Base-by-base conservation (phyloP, 192 early-diverging fungal genomes). In the Polychytrium aggregatum region DNA sequence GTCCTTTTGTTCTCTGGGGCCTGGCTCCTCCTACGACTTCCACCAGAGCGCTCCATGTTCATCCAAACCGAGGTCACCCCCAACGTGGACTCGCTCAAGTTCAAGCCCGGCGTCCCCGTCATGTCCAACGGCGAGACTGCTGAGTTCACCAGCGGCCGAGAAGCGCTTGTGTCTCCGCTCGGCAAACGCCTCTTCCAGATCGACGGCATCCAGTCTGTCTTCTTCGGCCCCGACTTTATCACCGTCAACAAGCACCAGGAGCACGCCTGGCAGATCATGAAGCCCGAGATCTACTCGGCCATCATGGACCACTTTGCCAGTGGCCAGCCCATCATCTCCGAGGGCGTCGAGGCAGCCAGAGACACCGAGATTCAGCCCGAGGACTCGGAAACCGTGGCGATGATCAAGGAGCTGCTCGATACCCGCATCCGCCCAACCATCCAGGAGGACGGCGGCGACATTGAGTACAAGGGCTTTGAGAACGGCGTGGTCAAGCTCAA, bases 351-450 rank as follows among this genome's bases (percentile, higher is more conserved):
- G 17, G 50, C 39, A 3, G 33, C 25, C 20, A 57, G 61, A 27
- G 72, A 75, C 38, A 89, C 87, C 6, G 65, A 67, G 39, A 85
- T 90, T 35, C 50, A 65, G 7, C 76, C 78, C 31, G 82, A 83
- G 43, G 95, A 98, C 59, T 82, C 85, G 10, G 95, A 98, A 50
- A 79, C 76, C 18, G 95, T 98, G 3, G 82, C 86, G 31, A 92
- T 95, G 89, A 99, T 99, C 54, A 99, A 99, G 56, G 96, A 99
- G 66, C 59, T 99, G 40, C 73, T 99, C 24, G 96, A 99, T 40
- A 88, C 90, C 11, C 68, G 94, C 30, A 88, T 99, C 41, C 67
- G 96, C 8, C 93, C 94, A 16, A 81, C 94, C 6, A 96, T 96
- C 41, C 94, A 99, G 74, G 92, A 97, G 41, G 96, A 99, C 54